phyloP scores from a whole-genome alignment of 371 early-diverging fungal species.

The Choanephora cucurbitarum region DNA sequence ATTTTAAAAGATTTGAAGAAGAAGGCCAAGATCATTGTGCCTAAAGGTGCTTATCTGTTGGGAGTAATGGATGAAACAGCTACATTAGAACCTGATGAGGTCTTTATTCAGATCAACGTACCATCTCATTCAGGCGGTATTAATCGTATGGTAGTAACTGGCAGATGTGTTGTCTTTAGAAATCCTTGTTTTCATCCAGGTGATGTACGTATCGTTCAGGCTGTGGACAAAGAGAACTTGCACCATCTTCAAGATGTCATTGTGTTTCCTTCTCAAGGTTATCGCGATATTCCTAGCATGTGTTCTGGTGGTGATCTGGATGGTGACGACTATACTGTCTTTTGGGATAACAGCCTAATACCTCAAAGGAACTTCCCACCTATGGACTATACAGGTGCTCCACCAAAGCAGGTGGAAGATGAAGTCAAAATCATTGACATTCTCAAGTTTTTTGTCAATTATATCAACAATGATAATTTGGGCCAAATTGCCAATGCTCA shows the following conservation, averaged over 20 bases:
- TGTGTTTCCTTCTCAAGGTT: constrained; percentile 79
- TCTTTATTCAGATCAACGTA: constrained; percentile 66
- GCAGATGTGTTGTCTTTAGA: constrained; percentile 60
- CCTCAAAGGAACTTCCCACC: constrained; percentile 50
- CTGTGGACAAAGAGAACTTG: constrained; percentile 63
- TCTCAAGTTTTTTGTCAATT: constrained; percentile 73
- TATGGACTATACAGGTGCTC: constrained; percentile 61
- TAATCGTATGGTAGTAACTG: constrained; percentile 37
- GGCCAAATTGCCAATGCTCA: constrained; percentile 81
- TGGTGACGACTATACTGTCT: constrained; percentile 77
- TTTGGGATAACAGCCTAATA: constrained; percentile 73
- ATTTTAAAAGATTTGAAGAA: constrained; percentile 66
- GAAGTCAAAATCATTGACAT: constrained; percentile 60
- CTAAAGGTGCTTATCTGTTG: constrained; percentile 66
- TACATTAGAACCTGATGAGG: constrained; percentile 62
- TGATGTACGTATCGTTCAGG: constrained; percentile 71
- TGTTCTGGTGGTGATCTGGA: constrained; percentile 87
- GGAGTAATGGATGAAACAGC: constrained; percentile 84
- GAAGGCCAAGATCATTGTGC: constrained; percentile 70
- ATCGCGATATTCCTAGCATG: constrained; percentile 75
- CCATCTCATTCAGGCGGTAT: constrained; percentile 9
- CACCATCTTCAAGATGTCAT: constrained; percentile 69
- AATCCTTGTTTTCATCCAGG: constrained; percentile 88
- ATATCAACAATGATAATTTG: constrained; percentile 71
- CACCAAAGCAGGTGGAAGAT: constrained; percentile 28